Base-by-base conservation (phyloP, 2,329 filamentous ascomycete genomes). In the Fusarium chlamydosporum region DNA sequence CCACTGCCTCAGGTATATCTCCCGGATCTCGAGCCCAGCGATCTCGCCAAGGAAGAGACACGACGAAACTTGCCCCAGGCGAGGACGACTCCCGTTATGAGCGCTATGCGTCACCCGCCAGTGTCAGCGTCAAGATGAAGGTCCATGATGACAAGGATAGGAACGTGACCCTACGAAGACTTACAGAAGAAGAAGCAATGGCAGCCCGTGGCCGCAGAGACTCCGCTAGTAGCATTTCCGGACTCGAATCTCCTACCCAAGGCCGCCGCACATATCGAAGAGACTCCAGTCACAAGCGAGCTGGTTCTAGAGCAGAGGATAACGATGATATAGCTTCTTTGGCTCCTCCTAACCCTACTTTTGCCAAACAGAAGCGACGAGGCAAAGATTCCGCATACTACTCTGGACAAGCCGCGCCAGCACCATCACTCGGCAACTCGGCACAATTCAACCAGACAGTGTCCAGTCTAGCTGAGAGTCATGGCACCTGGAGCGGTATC, bases 321-420 rank as follows among this genome's bases (percentile, higher is more conserved):
- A 72, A 77, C 40, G 75, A 78, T 18, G 72, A 74, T n/a, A 72
- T 83, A n/a, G 77, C 77, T 9, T 80, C 84, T 7, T 74, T 89
- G 3, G 83, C 83, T 12, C 87, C 87, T 3, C 87, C 88, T 0
- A 83, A 85, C 57, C 86, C 88, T 11, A 81, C 85, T 7, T 88
- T 87, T 72, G 85, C 86, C 7, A 83, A 81, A 41, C 82, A 82
- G 37, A 62, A 62, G 1, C 79, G 81, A 61, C 82, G 82, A 71
- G 80, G 77, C 12, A 90, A 89, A 71, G 88, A 90, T 72, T 88
- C 86, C 43, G 86, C 86, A 10, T 89, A 90, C 71, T 89, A 88
- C 72, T 88, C 86, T 4, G 86, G 85, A n/a, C 75, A 76, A 46
- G 72, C 68, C 10, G 68, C 81, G 42, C 72, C 68, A 11, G 67